Base-by-base conservation (phyloP, 176 grass and related monocot genomes). In the Ampelocalamus luodianensis region DNA sequence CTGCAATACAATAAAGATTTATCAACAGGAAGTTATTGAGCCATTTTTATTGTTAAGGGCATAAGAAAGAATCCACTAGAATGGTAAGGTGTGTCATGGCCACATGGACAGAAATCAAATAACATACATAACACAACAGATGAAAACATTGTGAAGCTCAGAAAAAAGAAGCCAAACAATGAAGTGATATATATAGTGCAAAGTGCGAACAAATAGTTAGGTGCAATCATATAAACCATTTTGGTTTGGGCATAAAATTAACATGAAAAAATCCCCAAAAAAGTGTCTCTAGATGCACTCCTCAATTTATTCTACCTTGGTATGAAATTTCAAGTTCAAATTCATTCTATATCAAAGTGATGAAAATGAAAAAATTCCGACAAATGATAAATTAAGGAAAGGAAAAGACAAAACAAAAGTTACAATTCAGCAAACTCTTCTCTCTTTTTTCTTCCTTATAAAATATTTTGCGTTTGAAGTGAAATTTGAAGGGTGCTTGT, bases 1-100 rank as follows among this genome's bases (percentile, higher is more conserved):
- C 93, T 98, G 72, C 65, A 92, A 48, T 44, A 10, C 43, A 44
- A 10, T 44, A 44, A 44, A 44, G 9, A 48, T 48, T 48, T 46
- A 46, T 46, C 45, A 90, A 82, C 29, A 68, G 50, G 4, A 8
- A 79, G 2, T 64, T 64, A 5, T 68, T 83, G 11, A 80, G 20
- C n/a, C 23, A 78, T 34, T 60, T 44, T 68, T 78, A 6, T 76
- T 68, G 22, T 71, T 56, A 56, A 70, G 46, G 6, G 17, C 51
- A 45, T n/a, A 37, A 85, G 45, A 29, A 75, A 68, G 39, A n/a
- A 27, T 84, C 36, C 14, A 36, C 23, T 44, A 43, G 32, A 7
- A 45, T 36, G 15, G 22, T 65, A 34, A 45, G 44, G 40, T 38
- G 4, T 27, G n/a, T 1, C 23, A 44, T 55, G 34, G 49, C 18